These are phyloP conservation scores for Nicotiana tabacum DNA, from an alignment of 257 asterid species.

Conservation along the genomic window DNA sequence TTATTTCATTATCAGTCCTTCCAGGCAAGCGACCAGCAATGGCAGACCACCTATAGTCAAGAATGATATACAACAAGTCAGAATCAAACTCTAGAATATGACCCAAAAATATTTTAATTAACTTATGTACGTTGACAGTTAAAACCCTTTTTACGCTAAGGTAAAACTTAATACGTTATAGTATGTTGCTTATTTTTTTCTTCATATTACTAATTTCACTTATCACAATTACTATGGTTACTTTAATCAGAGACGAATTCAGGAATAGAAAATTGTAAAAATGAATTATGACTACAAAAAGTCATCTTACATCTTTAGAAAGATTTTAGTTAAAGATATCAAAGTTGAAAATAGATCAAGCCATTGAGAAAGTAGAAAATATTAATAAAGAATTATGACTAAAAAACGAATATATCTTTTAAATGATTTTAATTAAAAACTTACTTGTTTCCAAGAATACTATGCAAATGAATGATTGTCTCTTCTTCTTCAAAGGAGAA, in stretches of 20 bases:
- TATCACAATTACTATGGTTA: too few species aligned
- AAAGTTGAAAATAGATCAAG: background rate
- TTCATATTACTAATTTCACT: too few species aligned
- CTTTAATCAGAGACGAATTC: too few species aligned
- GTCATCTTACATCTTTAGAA: too few species aligned
- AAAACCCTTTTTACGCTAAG: too few species aligned
- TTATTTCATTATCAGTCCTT: constrained; percentile 78
- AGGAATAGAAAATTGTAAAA: too few species aligned
- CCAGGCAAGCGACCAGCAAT: constrained; percentile 75
- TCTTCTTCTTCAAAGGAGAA: constrained; percentile 80
- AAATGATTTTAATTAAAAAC: background rate
- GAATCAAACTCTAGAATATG: background rate
- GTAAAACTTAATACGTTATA: too few species aligned
- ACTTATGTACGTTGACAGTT: too few species aligned
- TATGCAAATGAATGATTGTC: constrained; percentile 68
- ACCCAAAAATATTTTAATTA: background rate
- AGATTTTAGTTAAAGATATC: background rate
- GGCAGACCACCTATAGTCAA: constrained; percentile 63
- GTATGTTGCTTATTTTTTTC: too few species aligned
- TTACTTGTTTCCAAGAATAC: constrained; percentile 78
- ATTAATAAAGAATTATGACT: background rate
- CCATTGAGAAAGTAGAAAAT: background rate
- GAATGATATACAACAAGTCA: background rate
- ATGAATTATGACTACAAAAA: too few species aligned
- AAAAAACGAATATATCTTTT: background rate